Evolutionary conservation across 371 early-diverging fungal species (phyloP), one percentile per base, ranked within the genome.

Genomic region (Chytridium lagenaria): DNA sequence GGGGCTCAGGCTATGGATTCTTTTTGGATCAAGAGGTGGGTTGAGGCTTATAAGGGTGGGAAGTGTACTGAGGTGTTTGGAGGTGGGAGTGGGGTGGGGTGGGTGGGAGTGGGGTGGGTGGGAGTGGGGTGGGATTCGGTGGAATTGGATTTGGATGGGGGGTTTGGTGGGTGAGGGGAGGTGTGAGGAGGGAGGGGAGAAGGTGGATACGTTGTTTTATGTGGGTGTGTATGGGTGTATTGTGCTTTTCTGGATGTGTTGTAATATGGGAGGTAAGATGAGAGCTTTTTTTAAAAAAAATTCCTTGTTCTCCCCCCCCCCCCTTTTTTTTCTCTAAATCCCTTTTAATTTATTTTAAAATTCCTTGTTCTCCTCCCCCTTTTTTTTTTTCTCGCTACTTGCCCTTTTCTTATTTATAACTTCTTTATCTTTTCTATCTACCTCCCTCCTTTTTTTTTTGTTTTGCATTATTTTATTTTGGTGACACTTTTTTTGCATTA

Each of bases 1-100:
- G 28, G 15, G 1, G 66, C 51, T 19, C 69, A 70, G 59, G 69
- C 70, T 55, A 44, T 55, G 61, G 71, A 77, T 26, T 79, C 78
- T 57, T 81, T 79, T 73, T 85, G 86, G 86, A 55, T 85, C 34
- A 82, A 83, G 64, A 36, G 64, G 2, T 85, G 85, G 85, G 65
- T 80, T 5, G 81, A 83, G 16, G 69, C 77, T 34, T 77, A 77
- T 59, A 61, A 59, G 34, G 67, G 2, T 16, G 44, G 19, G 2
- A 30, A 66, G 26, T 38, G 40, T 2, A 61, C 36, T 23, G 61
- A 33, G 5, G 16, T n/a, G 15, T 61, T 28, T 12, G 36, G 36
- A 28, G n/a, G 37, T 34, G 30, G 3, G 10, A 33, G 61, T 31
- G 16, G 7, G 7, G 7, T 10, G 19, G 7, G 61, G 34, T 31